Conservation (phyloP, 129 eudicot species). For the Cynara cardunculus region DNA sequence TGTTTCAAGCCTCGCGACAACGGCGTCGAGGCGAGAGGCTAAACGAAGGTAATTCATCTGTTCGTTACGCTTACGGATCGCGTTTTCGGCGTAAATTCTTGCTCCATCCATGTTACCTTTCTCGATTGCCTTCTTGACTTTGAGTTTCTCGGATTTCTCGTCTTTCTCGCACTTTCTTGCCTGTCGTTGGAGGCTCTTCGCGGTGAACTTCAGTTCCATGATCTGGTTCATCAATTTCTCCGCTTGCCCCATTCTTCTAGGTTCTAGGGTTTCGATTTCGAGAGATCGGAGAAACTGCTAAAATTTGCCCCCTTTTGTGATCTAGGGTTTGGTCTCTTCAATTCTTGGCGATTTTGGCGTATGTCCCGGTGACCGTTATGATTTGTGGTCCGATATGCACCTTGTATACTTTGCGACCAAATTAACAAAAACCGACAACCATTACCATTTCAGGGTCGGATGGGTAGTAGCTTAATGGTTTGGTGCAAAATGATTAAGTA, state of each 20-base stretch:
- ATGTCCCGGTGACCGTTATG: not conserved
- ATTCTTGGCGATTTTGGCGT: slow-evolving; percentile 16
- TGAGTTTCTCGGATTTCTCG: slow-evolving; percentile 70
- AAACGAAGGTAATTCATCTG: slow-evolving; percentile 88
- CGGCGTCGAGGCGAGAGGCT: slow-evolving; percentile 81
- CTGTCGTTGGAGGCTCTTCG: slow-evolving; percentile 65
- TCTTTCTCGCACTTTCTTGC: slow-evolving; percentile 81
- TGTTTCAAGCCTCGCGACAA: slow-evolving; percentile 71
- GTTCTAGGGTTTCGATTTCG: not conserved
- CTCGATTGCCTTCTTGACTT: slow-evolving; percentile 77
- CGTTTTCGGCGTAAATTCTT: slow-evolving; percentile 79
- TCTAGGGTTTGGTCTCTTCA: slow-evolving; percentile 16
- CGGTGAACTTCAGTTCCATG: slow-evolving; percentile 80
- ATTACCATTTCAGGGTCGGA: too few relatives aligned
- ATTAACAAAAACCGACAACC: not conserved
- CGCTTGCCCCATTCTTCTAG: slow-evolving; percentile 60
- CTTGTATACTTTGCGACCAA: not conserved
- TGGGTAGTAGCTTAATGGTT: too few relatives aligned
- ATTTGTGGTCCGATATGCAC: not conserved
- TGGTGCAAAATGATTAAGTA: too few relatives aligned
- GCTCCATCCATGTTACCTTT: slow-evolving; percentile 89
- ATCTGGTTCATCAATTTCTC: slow-evolving; percentile 86
- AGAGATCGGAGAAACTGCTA: not conserved
- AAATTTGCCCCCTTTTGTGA: slow-evolving; percentile 1
- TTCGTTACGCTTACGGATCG: slow-evolving; percentile 81